phyloP scores from a whole-genome alignment of 164 flowering plant species.

The Piper betle region DNA sequence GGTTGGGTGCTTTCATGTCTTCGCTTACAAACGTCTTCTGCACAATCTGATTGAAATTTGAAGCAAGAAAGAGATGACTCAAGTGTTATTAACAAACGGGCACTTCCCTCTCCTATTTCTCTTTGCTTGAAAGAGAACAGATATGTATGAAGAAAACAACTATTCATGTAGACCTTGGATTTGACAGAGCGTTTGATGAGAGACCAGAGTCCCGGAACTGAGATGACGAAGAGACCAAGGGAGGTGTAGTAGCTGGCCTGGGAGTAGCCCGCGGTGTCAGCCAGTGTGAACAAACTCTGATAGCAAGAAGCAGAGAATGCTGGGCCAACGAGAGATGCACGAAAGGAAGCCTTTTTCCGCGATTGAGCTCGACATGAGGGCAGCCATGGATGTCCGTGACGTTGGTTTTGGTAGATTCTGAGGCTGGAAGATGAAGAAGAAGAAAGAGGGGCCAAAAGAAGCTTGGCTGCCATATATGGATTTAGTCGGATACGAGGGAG shows the following conservation, averaged over 20 bases:
- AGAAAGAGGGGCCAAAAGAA: slow-evolving; percentile 8
- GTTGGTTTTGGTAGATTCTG: slow-evolving; percentile 1
- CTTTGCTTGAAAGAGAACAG: not conserved
- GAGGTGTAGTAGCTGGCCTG: slow-evolving; percentile 94
- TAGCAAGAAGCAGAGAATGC: slow-evolving; percentile 1
- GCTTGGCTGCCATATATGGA: slow-evolving; percentile 8
- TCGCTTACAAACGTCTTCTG: slow-evolving; percentile 66
- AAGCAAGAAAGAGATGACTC: not conserved
- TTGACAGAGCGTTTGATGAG: slow-evolving; percentile 98
- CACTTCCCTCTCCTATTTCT: not conserved
- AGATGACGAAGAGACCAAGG: slow-evolving; percentile 82
- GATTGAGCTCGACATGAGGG: slow-evolving; percentile 1
- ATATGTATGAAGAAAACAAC: not conserved
- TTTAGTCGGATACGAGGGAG: not conserved
- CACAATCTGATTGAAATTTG: slow-evolving; percentile 43
- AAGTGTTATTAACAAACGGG: not conserved
- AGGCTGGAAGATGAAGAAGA: slow-evolving; percentile 9
- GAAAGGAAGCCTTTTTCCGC: slow-evolving; percentile 10
- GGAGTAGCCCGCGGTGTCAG: slow-evolving; percentile 63
- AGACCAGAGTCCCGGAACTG: slow-evolving; percentile 98
- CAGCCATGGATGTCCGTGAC: slow-evolving; percentile 13
- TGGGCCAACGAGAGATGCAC: slow-evolving; percentile 19
- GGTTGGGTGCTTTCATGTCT: slow-evolving; percentile 48
- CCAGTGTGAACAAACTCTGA: slow-evolving; percentile 19
- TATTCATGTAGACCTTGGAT: slow-evolving; percentile 50